Conservation (phyloP, 2,329 filamentous ascomycete species). For the Paecilomyces formosus region DNA sequence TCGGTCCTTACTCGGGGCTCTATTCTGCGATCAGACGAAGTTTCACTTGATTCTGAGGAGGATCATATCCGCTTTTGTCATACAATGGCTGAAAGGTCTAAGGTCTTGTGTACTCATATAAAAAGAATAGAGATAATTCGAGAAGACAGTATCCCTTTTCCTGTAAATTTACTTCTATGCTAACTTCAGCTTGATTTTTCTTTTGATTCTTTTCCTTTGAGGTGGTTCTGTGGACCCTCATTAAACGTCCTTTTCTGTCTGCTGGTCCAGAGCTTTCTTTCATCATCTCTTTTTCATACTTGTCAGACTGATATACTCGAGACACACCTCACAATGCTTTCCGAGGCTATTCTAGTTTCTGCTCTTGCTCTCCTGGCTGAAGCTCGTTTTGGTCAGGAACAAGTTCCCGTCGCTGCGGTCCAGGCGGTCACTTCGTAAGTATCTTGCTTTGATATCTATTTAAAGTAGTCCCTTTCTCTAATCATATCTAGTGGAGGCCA, state of each 20-base stretch:
- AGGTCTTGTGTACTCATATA: neutral
- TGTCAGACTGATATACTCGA: neutral
- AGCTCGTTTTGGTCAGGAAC: neutral
- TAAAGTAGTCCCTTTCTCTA: neutral
- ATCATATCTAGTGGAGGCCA: constrained; percentile 30
- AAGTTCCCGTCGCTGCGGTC: neutral
- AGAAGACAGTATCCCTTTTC: neutral
- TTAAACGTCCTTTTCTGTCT: neutral
- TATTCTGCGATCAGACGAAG: neutral
- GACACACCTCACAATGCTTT: neutral
- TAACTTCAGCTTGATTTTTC: neutral
- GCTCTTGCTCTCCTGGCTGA: neutral
- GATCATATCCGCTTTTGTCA: neutral
- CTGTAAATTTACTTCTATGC: neutral
- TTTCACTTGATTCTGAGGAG: neutral
- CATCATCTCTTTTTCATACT: neutral
- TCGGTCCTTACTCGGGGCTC: neutral
- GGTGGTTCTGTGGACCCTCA: neutral
- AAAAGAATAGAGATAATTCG: neutral
- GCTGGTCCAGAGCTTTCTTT: neutral
- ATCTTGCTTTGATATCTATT: neutral
- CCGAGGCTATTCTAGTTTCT: neutral
- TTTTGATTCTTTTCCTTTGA: neutral
- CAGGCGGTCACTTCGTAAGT: neutral
- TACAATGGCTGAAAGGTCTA: neutral